Base-by-base conservation (phyloP, 768 basidiomycete species). In the Xerocomellus dryophilus region DNA sequence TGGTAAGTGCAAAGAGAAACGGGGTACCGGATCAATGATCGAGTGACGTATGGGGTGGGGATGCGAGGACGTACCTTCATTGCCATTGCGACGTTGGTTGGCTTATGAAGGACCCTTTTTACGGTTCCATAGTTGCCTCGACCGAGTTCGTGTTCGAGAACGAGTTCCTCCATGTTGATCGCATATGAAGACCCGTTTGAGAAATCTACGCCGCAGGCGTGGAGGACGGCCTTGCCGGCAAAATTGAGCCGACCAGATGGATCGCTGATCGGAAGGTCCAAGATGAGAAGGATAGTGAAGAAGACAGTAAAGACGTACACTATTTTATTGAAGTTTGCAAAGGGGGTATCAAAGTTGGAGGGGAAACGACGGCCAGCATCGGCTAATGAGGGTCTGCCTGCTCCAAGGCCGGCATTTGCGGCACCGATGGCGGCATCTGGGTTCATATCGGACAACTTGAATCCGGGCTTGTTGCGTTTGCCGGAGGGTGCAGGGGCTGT, bases 41-140 rank as follows among this genome's bases (percentile, higher is more conserved):
- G 29, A n/a, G 54, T 54, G 57, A 64, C 57, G 47, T 51, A 39
- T 54, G 20, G 50, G 43, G 54, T 25, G 20, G 39, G 49, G 10
- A 41, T 5, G 21, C 2, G 14, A 35, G 17, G 10, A 65, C 76
- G 46, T 48, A 95, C 96, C 86, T 99, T 99, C 93, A 98, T 96
- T 12, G 96, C 96, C 95, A 99, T 98, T 54, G 82, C 81, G 42
- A 98, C 93, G 50, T 94, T 95, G 9, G 93, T 98, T 5, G 95
- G 95, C 56, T 82, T 90, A 68, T 98, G 96, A 34, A 93, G 75
- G 1, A 98, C 96, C 69, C 90, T 92, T 77, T 95, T 94, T 5
- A 99, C 97, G 2, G 94, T 96, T 40, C 97, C 97, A 65, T 98
- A 98, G 70, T 97, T 97, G 32, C 97, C 97, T 64, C 86, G 86